Evolutionary conservation across 148 eudicot species (phyloP), one percentile per base, ranked within the genome.

Genomic region (Diospyros kaki): DNA sequence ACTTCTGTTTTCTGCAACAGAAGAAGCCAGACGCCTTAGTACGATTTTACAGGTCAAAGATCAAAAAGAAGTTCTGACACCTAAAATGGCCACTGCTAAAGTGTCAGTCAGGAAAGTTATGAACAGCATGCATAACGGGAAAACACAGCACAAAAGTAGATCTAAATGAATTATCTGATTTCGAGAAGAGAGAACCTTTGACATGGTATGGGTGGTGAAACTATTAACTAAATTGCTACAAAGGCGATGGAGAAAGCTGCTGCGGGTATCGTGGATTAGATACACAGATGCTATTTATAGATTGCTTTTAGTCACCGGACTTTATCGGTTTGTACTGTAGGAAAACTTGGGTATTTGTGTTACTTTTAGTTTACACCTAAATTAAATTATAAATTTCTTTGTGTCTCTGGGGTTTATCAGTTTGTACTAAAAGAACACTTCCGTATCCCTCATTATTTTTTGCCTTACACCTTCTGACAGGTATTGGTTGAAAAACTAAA

Each of bases 1-100:
- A 81, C 77, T 4, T 77, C 75, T 78, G 81, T 81, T 81, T 81
- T 81, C 84, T 81, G 84, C 81, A 77, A 63, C 48, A 50, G 15
- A 63, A 69, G 14, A 7, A 44, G 14, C n/a, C 77, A 65, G 70
- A 14, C 42, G 6, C n/a, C 10, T 51, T 7, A 39, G 68, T 73
- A 73, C 46, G 62, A 13, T 53, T 40, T 53, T 12, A 15, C 40
- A 44, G 63, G 9, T 1, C 48, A 64, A 18, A 46, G 28, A 46
- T 53, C 56, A 42, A 12, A 42, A 13, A 12, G 10, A 38, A 51
- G 44, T 39, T 43, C 60, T 18, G 28, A 69, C 40, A 69, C 9
- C 15, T 28, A 28, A 69, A 11, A 53, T 69, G 73, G 9, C 28
- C 60, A 54, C 52, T 51, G 58, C 58, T 9, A 43, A 3, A 42